A percentile compares a stretch with the other conserved stretches of the same genome.
Conservation (phyloP, 805 yeast species). For the Metschnikowia baotianmanensis region DNA sequence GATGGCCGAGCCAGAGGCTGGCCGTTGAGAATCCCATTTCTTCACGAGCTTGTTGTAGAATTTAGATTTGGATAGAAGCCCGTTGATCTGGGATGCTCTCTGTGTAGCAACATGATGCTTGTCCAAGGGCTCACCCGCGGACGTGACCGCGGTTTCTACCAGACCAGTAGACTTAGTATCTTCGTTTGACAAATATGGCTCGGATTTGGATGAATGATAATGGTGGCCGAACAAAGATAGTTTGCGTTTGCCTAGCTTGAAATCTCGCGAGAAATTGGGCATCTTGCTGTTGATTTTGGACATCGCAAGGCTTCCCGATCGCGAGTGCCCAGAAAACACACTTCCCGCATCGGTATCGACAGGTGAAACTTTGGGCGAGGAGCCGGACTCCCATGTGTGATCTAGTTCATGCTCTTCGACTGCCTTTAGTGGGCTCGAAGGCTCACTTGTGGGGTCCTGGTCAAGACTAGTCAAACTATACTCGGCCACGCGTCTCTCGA, state of each 20-base stretch:
- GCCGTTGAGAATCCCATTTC: constrained; percentile 33
- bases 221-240: constrained; percentile 13
- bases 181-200: neutral
- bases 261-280: constrained; percentile 15
- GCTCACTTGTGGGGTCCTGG: constrained; percentile 1
- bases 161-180: constrained; percentile 2
- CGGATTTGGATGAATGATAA: too few relatives aligned
- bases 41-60: constrained; percentile 37
- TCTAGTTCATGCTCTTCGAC: constrained; percentile 14
- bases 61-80: constrained; percentile 31
- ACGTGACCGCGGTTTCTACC: constrained; percentile 1
- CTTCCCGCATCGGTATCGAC: constrained; percentile 4
- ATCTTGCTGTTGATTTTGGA: constrained; percentile 5
- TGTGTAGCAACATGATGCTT: neutral
- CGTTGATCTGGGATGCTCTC: constrained; percentile 17
- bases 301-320: constrained; percentile 4
- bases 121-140: constrained; percentile 1
- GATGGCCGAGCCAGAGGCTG: constrained; percentile 16
- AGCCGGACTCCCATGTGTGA: constrained; percentile 4
- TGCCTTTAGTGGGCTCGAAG: constrained; percentile 9
- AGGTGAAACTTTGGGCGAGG: neutral
- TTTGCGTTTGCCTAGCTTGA: constrained; percentile 12
- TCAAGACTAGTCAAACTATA: constrained; percentile 25
- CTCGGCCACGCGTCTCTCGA: constrained; percentile 32
- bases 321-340: constrained; percentile 5